Evolutionary conservation across 2,329 filamentous ascomycete species (phyloP).

Genomic region (Colletotrichum sp.): DNA sequence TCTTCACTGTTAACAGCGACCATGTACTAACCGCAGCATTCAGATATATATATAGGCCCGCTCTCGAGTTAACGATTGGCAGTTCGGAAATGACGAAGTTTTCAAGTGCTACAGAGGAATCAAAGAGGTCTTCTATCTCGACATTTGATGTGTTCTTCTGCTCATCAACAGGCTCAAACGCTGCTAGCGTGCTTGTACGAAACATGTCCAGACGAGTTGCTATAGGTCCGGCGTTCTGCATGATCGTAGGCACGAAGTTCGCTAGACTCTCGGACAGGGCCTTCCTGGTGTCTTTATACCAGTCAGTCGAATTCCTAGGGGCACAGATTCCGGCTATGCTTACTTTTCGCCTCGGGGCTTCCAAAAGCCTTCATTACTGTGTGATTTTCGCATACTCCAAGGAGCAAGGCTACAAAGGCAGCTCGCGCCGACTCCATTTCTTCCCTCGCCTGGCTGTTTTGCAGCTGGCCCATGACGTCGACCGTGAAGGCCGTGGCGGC

Average conservation of each 20-base stretch:
- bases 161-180: slow-evolving; percentile 59
- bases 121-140: slow-evolving; percentile 62
- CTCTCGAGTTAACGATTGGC: slow-evolving; percentile 75
- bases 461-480: slow-evolving; percentile 52
- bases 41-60: slow-evolving; percentile 84
- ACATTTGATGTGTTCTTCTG: slow-evolving; percentile 54
- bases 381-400: slow-evolving; percentile 66
- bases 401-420: slow-evolving; percentile 67
- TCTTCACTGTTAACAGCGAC: not conserved
- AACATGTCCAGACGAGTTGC: slow-evolving; percentile 61
- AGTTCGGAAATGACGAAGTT: slow-evolving; percentile 65
- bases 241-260: slow-evolving; percentile 59
- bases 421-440: slow-evolving; percentile 67
- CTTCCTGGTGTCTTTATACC: slow-evolving; percentile 47
- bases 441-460: slow-evolving; percentile 50
- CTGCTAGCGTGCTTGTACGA: slow-evolving; percentile 59
- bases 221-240: slow-evolving; percentile 62
- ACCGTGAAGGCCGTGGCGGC: slow-evolving; percentile 53
- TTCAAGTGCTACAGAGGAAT: slow-evolving; percentile 62
- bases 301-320: not conserved
- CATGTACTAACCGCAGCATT: slow-evolving; percentile 72
- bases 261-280: slow-evolving; percentile 55
- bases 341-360: slow-evolving; percentile 59
- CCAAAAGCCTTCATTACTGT: slow-evolving; percentile 59
- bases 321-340: not conserved